Evolutionary conservation across 805 yeast species (phyloP), one percentile per base, ranked within the genome.

Genomic region (Monosporozyma aquatica): DNA sequence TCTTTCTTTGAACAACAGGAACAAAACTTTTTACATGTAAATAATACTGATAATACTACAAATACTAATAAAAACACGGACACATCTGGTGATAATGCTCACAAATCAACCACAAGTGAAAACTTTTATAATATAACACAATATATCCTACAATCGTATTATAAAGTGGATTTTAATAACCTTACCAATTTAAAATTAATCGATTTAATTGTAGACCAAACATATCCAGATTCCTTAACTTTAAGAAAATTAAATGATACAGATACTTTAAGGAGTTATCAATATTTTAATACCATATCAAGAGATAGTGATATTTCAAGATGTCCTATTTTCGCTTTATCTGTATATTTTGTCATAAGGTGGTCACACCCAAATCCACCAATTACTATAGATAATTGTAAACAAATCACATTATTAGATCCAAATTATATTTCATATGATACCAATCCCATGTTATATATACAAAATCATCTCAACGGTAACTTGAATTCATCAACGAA

Each of bases 201-300:
- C 15, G 66, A 61, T 42, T 43, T 61, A 29, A 55, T 60, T 10
- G 63, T 60, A 7, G 66, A 61, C 42, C 63, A 59, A 49, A 59
- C 65, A 8, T 61, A 59, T 38, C 55, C 64, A 7, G 58, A 60
- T 42, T 52, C 64, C 3, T 45, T 61, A 33, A 60, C 66, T n/a
- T 49, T 61, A 29, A 49, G 66, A 40, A 60, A 58, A 41, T 43
- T 61, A 35, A 58, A 59, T 45, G 27, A 28, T 5, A 9, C 39
- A 9, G 34, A 35, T 15, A 38, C 44, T 8, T 38, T 22, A 29
- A 49, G 47, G 33, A 53, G 60, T 4, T 61, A 61, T 41, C 54
- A 55, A 37, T 61, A 59, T 41, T 60, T 55, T 46, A 61, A 61
- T 44, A 61, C 65, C 1, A 49, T 60, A 4, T 48, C 60, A 18